Percentiles rank a stretch among this genome's conserved stretches.
Evolutionary conservation across 257 asterid genomes (phyloP).

Genomic region (Scutellaria baicalensis): DNA sequence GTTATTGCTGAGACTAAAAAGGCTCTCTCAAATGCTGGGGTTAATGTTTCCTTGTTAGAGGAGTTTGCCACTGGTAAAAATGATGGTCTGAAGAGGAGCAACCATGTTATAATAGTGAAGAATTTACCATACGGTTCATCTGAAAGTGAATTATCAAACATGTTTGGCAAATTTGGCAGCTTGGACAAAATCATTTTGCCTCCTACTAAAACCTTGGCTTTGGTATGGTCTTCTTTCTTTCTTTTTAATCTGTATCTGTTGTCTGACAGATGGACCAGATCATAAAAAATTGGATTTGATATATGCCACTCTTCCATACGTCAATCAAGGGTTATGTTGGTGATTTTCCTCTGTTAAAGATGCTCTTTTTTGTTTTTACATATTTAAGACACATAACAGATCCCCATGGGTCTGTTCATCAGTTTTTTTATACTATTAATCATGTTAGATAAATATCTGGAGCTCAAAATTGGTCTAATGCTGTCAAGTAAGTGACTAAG

Average conservation of each 20-base stretch:
- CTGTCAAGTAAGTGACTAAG: background rate
- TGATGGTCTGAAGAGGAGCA: slow-evolving; percentile 81
- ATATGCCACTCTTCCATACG: background rate
- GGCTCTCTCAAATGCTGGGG: slow-evolving; percentile 76
- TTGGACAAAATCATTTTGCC: slow-evolving; percentile 84
- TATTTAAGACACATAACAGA: background rate
- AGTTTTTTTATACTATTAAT: background rate
- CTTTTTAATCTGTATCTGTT: background rate
- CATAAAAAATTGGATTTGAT: background rate
- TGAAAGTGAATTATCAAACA: slow-evolving; percentile 63
- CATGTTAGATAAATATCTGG: background rate
- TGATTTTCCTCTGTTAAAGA: background rate
- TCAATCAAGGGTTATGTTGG: background rate
- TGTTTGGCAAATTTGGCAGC: slow-evolving; percentile 88
- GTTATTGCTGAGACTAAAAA: slow-evolving; percentile 90
- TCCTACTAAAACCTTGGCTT: slow-evolving; percentile 77
- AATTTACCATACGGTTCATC: slow-evolving; percentile 87
- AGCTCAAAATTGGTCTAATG: background rate
- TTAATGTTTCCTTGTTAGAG: slow-evolving; percentile 70
- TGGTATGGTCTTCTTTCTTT: slow-evolving; percentile 48
- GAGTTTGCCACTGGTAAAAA: slow-evolving; percentile 72
- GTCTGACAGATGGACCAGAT: background rate
- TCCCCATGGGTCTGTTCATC: background rate
- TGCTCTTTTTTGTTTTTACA: background rate
- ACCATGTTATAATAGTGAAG: slow-evolving; percentile 83